These are phyloP conservation scores for Nectriaceae sp. DNA, from an alignment of 2,329 filamentous ascomycete genomes.

Conservation along the genomic window DNA sequence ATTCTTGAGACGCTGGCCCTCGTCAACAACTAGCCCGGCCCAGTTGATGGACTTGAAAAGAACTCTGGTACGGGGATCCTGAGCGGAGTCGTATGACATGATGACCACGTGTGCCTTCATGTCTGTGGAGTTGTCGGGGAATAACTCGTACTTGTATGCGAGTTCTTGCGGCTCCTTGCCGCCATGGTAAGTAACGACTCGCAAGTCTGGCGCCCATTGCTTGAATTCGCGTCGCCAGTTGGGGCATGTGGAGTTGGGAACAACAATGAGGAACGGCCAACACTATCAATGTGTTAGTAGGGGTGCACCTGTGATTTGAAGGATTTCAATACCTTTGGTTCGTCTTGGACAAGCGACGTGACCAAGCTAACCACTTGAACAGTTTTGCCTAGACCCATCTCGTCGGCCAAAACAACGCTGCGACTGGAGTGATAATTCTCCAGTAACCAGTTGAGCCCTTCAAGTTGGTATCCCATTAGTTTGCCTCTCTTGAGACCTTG, in stretches of 20 bases:
- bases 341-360: slow-evolving; percentile 67
- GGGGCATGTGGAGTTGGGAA: slow-evolving; percentile 92
- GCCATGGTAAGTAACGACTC: slow-evolving; percentile 93
- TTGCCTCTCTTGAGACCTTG: slow-evolving; percentile 72
- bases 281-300: slow-evolving; percentile 46
- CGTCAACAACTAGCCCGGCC: slow-evolving; percentile 88
- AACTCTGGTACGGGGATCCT: slow-evolving; percentile 66
- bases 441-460: slow-evolving; percentile 93
- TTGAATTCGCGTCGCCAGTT: slow-evolving; percentile 98
- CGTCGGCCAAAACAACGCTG: slow-evolving; percentile 91
- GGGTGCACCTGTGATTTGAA: background rate
- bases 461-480: slow-evolving; percentile 90
- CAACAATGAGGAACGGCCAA: slow-evolving; percentile 91
- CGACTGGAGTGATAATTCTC: slow-evolving; percentile 82
- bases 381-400: slow-evolving; percentile 98
- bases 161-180: slow-evolving; percentile 73
- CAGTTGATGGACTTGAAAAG: slow-evolving; percentile 75
- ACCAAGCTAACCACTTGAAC: slow-evolving; percentile 88
- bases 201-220: slow-evolving; percentile 82
- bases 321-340: slow-evolving; percentile 45
- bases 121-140: slow-evolving; percentile 63
- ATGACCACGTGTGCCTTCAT: slow-evolving; percentile 90
- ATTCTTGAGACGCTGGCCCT: slow-evolving; percentile 94
- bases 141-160: slow-evolving; percentile 82
- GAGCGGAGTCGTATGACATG: slow-evolving; percentile 89